phyloP scores from a whole-genome alignment of 2,329 filamentous ascomycete species.

The Didymella lethalis region DNA sequence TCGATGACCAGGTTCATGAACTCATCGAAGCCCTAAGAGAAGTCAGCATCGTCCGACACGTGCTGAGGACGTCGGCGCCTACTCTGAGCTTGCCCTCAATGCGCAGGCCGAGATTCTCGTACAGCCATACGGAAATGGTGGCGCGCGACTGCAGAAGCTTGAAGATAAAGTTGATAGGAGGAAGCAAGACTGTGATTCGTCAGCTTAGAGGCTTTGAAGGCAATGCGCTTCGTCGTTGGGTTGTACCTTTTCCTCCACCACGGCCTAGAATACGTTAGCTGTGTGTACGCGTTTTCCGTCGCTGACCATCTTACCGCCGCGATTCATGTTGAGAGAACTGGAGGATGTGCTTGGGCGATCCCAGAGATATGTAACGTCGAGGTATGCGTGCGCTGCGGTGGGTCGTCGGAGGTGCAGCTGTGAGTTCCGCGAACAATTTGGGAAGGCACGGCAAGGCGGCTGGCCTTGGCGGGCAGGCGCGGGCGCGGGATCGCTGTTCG shows the following conservation, averaged over 20 bases:
- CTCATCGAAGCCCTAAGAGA: constrained; percentile 86
- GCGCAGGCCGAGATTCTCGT: constrained; percentile 90
- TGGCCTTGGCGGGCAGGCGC: constrained; percentile 35
- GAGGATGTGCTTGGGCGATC: constrained; percentile 7
- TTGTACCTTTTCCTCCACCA: constrained; percentile 57
- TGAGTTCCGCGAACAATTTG: constrained; percentile 39
- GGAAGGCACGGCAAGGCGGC: constrained; percentile 35
- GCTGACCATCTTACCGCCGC: constrained; percentile 13
- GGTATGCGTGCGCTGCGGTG: constrained; percentile 19
- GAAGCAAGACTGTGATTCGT: constrained; percentile 66
- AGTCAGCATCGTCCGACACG: constrained; percentile 26
- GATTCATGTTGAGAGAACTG: constrained; percentile 10
- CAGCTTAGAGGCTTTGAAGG: constrained; percentile 9
- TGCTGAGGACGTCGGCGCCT: constrained; percentile 41
- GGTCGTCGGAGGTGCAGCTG: constrained; percentile 31
- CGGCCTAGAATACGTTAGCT: constrained; percentile 59
- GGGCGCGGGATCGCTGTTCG: constrained; percentile 29
- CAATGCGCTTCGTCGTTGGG: constrained; percentile 18
- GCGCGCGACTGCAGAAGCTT: constrained; percentile 86
- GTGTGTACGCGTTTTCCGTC: not conserved
- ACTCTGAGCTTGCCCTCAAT: constrained; percentile 98
- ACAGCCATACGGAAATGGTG: constrained; percentile 93
- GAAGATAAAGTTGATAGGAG: constrained; percentile 89
- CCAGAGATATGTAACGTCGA: constrained; percentile 5
- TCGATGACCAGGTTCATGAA: constrained; percentile 99